Conservation (phyloP, 164 flowering plant species). For the Aristolochia contorta region DNA sequence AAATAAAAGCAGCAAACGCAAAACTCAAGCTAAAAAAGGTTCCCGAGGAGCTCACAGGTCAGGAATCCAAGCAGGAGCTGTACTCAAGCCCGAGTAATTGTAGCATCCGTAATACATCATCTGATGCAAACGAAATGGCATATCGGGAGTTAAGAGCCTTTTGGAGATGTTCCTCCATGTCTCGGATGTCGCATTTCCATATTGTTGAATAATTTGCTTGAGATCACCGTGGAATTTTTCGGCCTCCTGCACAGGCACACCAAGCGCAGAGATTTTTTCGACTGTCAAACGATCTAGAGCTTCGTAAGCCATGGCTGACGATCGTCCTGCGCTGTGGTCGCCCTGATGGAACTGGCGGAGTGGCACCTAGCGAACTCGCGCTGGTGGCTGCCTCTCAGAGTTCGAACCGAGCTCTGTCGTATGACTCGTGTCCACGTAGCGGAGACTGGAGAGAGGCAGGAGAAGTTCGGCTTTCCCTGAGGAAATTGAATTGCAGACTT, state of each 20-base stretch:
- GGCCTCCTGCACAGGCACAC: conserved; percentile 30
- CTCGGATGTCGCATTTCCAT: conserved; percentile 34
- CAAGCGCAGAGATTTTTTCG: conserved; percentile 41
- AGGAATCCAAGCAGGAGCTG: conserved; percentile 85
- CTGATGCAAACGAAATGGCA: conserved; percentile 80
- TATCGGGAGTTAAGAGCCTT: conserved; percentile 43
- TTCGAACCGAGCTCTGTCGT: too few relatives aligned
- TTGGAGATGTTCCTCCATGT: conserved; percentile 59
- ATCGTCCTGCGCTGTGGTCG: background rate
- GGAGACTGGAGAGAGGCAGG: too few relatives aligned
- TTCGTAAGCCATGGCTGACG: conserved; percentile 27
- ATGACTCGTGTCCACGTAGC: too few relatives aligned
- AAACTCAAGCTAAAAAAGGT: background rate
- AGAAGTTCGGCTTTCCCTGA: too few relatives aligned
- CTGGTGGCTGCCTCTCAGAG: too few relatives aligned
- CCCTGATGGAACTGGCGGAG: too few relatives aligned
- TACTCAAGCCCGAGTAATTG: conserved; percentile 52
- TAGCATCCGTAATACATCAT: conserved; percentile 89
- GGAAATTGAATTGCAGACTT: too few relatives aligned
- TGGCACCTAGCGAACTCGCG: too few relatives aligned
- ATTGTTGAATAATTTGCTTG: conserved; percentile 23
- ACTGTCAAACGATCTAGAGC: conserved; percentile 35
- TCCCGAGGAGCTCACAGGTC: conserved; percentile 32
- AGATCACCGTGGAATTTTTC: conserved; percentile 33
- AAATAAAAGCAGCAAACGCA: background rate